Evolutionary conservation across 768 basidiomycete species (phyloP).

Genomic region (Mycena sanguinolenta): DNA sequence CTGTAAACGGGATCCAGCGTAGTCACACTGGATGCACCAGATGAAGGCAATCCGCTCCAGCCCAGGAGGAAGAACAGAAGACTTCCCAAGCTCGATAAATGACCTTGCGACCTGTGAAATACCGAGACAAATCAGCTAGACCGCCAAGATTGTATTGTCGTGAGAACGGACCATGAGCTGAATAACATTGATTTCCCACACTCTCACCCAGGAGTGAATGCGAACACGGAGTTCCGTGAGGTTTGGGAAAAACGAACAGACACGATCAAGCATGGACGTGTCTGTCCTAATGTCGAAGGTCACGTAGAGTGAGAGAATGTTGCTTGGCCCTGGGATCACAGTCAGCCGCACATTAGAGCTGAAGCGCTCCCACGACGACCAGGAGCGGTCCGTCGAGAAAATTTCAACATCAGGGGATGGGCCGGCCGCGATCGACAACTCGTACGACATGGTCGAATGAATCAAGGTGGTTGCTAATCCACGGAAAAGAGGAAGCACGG

Average conservation of each 20-base stretch:
- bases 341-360: no score
- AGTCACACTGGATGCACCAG: background rate
- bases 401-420: background rate
- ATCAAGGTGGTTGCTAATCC: background rate
- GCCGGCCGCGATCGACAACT: background rate
- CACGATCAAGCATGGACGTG: background rate
- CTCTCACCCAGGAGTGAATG: background rate
- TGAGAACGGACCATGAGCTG: background rate
- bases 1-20: no score
- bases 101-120: background rate
- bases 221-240: background rate
- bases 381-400: background rate
- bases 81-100: background rate
- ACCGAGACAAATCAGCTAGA: background rate
- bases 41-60: background rate
- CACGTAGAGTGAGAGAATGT: background rate
- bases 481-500: background rate
- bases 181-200: no score
- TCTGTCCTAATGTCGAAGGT: background rate
- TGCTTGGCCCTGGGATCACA: background rate
- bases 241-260: background rate
- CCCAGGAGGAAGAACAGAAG: background rate
- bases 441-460: background rate
- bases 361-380: no score
- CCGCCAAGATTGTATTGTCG: background rate